phyloP scores from a whole-genome alignment of 2,329 filamentous ascomycete species.

The Coniochaeta hoffmannii region DNA sequence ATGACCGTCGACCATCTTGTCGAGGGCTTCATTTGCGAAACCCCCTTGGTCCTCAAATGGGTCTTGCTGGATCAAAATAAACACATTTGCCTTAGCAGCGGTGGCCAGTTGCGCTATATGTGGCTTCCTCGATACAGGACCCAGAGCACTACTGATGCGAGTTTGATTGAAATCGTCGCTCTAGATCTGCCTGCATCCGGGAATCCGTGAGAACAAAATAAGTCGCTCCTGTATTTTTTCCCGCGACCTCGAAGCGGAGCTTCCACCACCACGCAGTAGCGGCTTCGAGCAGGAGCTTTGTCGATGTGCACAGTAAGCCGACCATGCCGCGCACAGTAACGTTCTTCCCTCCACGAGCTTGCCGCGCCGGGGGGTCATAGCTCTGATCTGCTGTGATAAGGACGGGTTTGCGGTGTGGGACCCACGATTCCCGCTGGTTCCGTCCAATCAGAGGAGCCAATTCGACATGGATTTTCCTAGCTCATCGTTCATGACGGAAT shows the following conservation, averaged over 20 bases:
- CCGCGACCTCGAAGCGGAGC: not conserved
- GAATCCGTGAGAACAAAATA: not conserved
- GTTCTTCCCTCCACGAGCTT: not conserved
- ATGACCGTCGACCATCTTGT: not conserved
- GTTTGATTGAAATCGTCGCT: not conserved
- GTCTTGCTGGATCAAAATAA: not conserved
- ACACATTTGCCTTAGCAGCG: not conserved
- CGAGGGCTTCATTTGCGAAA: not conserved
- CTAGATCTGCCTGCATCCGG: not conserved
- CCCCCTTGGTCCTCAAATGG: not conserved
- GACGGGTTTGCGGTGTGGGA: not conserved
- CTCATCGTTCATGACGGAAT: not conserved
- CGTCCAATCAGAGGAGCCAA: not conserved
- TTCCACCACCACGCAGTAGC: too few species aligned
- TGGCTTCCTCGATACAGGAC: not conserved
- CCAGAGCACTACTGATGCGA: not conserved
- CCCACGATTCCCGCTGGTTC: not conserved
- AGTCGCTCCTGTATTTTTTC: not conserved
- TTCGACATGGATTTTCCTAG: not conserved
- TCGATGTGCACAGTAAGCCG: not conserved
- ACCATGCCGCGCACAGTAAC: not conserved
- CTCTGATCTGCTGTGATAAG: not conserved
- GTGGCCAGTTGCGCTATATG: not conserved
- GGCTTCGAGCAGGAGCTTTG: not conserved
- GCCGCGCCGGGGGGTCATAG: not conserved